A percentile compares a stretch with the other conserved stretches of the same genome.
phyloP scores from a whole-genome alignment of 768 basidiomycete species.

The Mycena albidolilacea region DNA sequence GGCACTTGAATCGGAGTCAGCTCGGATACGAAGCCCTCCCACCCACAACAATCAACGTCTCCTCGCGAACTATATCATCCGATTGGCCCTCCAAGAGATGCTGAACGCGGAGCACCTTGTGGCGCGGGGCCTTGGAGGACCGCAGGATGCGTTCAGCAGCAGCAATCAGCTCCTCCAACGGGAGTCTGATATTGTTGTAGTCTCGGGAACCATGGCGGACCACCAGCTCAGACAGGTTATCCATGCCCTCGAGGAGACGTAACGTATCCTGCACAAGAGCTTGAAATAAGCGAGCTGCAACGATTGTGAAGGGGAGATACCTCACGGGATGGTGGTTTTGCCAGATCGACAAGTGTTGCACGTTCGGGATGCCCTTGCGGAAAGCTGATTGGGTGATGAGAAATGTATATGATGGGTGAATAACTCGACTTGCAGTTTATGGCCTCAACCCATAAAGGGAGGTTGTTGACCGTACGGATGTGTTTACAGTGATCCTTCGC shows the following conservation, averaged over 20 bases:
- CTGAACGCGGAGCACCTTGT: constrained; percentile 15
- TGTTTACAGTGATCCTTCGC: background rate
- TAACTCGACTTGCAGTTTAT: background rate
- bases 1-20: too few species aligned
- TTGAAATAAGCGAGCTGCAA: too few species aligned
- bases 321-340: too few species aligned
- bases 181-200: fast-evolving
- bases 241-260: constrained; percentile 18
- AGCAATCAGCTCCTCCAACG: background rate
- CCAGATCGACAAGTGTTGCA: background rate
- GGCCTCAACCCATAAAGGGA: background rate
- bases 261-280: background rate
- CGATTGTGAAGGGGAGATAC: too few species aligned
- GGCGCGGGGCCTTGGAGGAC: constrained; percentile 2
- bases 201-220: background rate
- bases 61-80: too few species aligned
- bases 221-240: constrained; percentile 4
- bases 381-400: background rate
- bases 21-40: too few species aligned
- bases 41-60: too few species aligned
- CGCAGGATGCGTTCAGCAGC: background rate
- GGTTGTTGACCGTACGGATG: constrained; percentile 8
- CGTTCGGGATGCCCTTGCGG: constrained; percentile 8
- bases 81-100: too few species aligned
- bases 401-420: too few species aligned